These are phyloP conservation scores for Diaporthe sp. DNA, from an alignment of 2,329 filamentous ascomycete species.

Conservation along the genomic window DNA sequence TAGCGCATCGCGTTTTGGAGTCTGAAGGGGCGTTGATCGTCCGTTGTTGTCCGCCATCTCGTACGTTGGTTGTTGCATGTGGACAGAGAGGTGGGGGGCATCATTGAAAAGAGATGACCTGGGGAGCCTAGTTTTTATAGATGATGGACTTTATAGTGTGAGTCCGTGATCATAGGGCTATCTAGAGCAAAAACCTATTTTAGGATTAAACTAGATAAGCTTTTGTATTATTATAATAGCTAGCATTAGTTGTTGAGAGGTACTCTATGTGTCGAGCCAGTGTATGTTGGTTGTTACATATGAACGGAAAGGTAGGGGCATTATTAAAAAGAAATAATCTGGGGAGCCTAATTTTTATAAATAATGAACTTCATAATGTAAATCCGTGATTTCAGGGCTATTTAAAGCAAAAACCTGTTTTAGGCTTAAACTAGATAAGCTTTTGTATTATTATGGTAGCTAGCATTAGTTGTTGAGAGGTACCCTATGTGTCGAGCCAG, in stretches of 20 bases:
- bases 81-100: not conserved
- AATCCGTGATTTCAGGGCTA: not conserved
- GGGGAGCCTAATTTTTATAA: not conserved
- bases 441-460: not conserved
- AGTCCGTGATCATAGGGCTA: not conserved
- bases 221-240: not conserved
- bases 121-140: not conserved
- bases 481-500: too few relatives aligned
- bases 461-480: too few relatives aligned
- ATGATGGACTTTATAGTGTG: not conserved
- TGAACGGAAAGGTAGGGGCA: not conserved
- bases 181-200: not conserved
- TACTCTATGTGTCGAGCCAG: too few relatives aligned
- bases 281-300: too few relatives aligned
- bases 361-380: not conserved
- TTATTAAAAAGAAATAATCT: not conserved
- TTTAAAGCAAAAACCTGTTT: not conserved
- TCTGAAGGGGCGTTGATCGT: slow-evolving; percentile 3
- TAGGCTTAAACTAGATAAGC: not conserved
- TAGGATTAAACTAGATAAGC: not conserved
- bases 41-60: not conserved
- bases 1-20: not conserved
- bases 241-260: too few relatives aligned
- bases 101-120: slow-evolving; percentile 2
- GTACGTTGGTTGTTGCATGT: slow-evolving; percentile 3